Conservation (phyloP, 352 stramenopile genomes). For the Pythium scleroteichum region DNA sequence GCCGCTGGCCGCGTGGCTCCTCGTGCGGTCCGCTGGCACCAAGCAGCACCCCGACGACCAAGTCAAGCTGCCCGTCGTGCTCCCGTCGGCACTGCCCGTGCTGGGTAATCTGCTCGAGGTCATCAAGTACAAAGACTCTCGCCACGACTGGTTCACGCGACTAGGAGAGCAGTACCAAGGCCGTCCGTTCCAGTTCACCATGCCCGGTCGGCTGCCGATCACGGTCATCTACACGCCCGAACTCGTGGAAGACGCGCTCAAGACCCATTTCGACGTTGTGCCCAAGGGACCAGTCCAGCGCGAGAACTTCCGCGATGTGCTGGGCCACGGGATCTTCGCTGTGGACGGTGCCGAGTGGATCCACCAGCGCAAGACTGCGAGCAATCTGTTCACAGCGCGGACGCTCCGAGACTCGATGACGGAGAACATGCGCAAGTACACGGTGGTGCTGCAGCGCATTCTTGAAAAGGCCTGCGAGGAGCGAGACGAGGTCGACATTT, state of each 20-base stretch:
- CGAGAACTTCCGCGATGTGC: constrained; percentile 36
- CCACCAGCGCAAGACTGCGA: constrained; percentile 49
- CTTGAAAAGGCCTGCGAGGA: constrained; percentile 4
- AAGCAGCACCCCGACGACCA: neutral
- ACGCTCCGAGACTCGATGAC: constrained; percentile 33
- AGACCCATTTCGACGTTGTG: constrained; percentile 21
- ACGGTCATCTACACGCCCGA: constrained; percentile 28
- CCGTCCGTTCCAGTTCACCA: constrained; percentile 1
- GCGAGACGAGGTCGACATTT: constrained; percentile 32
- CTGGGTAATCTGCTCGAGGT: constrained; percentile 13
- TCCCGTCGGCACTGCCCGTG: constrained; percentile 10
- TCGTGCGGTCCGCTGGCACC: neutral
- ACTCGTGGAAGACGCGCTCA: constrained; percentile 38
- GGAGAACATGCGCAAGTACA: constrained; percentile 29
- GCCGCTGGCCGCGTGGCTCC: constrained; percentile 6
- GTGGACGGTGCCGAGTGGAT: constrained; percentile 48
- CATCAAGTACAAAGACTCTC: neutral
- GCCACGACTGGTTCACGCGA: constrained; percentile 18
- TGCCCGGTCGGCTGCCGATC: constrained; percentile 2
- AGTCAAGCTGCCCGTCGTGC: neutral
- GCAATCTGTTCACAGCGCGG: constrained; percentile 47
- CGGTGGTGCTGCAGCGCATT: constrained; percentile 16
- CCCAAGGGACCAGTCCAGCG: constrained; percentile 25
- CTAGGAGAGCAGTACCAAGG: constrained; percentile 10
- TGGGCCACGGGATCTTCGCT: constrained; percentile 60